phyloP scores from a whole-genome alignment of 345 rosid species.

The Salix suchowensis region DNA sequence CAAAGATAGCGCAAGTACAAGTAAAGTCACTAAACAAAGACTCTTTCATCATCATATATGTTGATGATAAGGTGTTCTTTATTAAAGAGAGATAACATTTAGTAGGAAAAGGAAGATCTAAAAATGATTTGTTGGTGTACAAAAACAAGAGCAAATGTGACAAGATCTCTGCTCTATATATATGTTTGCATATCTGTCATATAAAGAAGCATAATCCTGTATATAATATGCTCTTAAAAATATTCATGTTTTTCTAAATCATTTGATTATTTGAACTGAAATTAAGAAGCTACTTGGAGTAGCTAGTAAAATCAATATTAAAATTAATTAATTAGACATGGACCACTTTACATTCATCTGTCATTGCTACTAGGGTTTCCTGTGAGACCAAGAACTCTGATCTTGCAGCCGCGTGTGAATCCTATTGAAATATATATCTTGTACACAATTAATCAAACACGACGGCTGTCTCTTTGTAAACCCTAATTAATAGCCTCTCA shows the following conservation, averaged over 20 bases:
- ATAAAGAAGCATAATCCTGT: neutral
- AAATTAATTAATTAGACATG: neutral
- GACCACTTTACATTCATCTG: neutral
- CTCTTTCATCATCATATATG: slow-evolving; percentile 28
- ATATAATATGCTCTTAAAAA: neutral
- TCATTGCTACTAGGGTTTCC: neutral
- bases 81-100: slow-evolving; percentile 12
- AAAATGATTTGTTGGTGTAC: neutral
- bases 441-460: neutral
- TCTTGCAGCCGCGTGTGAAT: neutral
- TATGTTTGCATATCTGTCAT: neutral
- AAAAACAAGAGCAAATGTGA: neutral
- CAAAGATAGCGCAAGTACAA: slow-evolving; percentile 1
- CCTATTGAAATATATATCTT: neutral
- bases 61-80: slow-evolving; percentile 21
- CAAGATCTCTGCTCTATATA: neutral
- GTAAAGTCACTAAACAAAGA: slow-evolving; percentile 37
- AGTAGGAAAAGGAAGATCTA: slow-evolving; percentile 7
- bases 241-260: neutral
- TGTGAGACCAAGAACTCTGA: too few relatives aligned
- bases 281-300: neutral
- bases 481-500: neutral
- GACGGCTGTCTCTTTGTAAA: neutral
- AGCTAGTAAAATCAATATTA: neutral
- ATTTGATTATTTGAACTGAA: neutral